Conservation (phyloP, 164 flowering plant genomes). For the Tetracentron sinense region DNA sequence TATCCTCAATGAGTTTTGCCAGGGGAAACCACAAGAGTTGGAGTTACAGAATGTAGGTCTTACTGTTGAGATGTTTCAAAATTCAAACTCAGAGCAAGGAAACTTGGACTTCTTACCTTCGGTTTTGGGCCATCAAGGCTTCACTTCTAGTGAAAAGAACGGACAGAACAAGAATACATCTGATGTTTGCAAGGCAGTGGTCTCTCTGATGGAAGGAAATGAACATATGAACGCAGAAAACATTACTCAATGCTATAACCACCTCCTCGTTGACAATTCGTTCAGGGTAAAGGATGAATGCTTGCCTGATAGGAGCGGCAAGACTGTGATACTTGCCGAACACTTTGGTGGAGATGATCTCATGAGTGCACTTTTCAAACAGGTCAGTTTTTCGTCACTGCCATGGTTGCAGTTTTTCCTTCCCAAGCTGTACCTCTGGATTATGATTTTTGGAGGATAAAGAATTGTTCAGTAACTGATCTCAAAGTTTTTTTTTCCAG, state of each 20-base stretch:
- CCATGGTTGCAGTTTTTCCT: background rate
- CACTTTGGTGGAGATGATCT: conserved; percentile 73
- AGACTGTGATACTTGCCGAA: conserved; percentile 24
- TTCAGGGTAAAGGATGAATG: conserved; percentile 52
- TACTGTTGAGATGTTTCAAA: conserved; percentile 34
- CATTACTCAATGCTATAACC: conserved; percentile 25
- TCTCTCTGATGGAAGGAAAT: conserved; percentile 23
- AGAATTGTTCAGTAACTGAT: background rate
- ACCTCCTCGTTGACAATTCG: conserved; percentile 27
- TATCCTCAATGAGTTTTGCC: conserved; percentile 42
- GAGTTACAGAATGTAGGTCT: conserved; percentile 39
- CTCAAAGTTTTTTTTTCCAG: conserved; percentile 19
- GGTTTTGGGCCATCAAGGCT: conserved; percentile 37
- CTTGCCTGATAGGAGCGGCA: conserved; percentile 27
- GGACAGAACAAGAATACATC: conserved; percentile 24
- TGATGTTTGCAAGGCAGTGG: conserved; percentile 20
- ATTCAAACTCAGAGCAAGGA: conserved; percentile 22
- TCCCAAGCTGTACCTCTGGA: background rate
- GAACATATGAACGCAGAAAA: conserved; percentile 27
- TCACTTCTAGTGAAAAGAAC: conserved; percentile 30
- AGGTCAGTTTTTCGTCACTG: conserved; percentile 39
- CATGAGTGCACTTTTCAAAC: conserved; percentile 69
- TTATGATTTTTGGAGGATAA: background rate
- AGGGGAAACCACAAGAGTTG: conserved; percentile 48
- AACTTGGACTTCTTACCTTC: conserved; percentile 31